Base-by-base conservation (phyloP, 2,329 filamentous ascomycete genomes). In the Fusarium beomiforme region DNA sequence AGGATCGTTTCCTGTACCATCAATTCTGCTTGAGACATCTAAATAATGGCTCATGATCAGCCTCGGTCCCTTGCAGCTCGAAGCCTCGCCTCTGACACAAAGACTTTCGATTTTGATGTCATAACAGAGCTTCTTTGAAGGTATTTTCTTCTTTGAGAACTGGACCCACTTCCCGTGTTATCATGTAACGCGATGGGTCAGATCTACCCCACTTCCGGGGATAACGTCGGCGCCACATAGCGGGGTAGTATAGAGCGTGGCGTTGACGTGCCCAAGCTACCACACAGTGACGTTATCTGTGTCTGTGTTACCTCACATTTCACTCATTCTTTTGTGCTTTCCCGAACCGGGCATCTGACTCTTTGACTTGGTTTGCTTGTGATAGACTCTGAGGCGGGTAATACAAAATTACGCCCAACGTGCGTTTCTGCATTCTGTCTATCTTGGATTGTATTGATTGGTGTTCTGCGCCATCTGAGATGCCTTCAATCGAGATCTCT, bases 401-500 rank as follows among this genome's bases (percentile, higher is more conserved):
- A 59, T 61, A 57, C 19, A 39, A 36, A 55, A n/a, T 41, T 37
- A 26, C 41, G 47, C 21, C 41, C 55, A 42, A 42, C 29, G 53
- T 67, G 44, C 54, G 58, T 54, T 54, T 44, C 29, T 43, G 41
- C n/a, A n/a, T n/a, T n/a, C 59, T 37, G 42, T 29, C 29, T 33
- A 23, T 26, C 46, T 31, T 17, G 24, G 34, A 21, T 41, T 19
- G 39, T 36, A 23, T 26, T 55, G 36, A 70, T 64, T 70, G 56
- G 62, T 17, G 31, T 37, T 42, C 57, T 46, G 50, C 49, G 55
- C 54, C 17, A 44, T 31, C 42, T 39, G 17, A 26, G 34, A 49
- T 70, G 61, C 49, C 44, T 13, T 26, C 51, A 66, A 72, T 72
- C 70, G 70, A 72, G 70, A 72, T 72, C 66, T 34, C 37, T 41